Percentiles rank a stretch among this genome's conserved stretches.
phyloP scores from a whole-genome alignment of 2,329 filamentous ascomycete genomes.

The Coniochaeta sp. region DNA sequence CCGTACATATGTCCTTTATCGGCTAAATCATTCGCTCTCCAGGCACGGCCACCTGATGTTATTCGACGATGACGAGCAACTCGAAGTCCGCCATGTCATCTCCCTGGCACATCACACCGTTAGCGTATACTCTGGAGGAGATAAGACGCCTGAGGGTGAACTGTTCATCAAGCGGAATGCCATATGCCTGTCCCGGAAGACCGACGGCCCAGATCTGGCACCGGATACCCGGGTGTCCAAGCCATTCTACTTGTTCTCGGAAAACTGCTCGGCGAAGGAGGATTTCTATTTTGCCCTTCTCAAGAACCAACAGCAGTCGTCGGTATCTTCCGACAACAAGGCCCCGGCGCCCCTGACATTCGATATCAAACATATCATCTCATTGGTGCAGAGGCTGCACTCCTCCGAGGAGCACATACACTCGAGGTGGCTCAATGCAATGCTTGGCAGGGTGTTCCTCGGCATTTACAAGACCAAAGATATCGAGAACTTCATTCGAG shows the following conservation, averaged over 20 bases:
- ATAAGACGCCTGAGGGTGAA: constrained; percentile 78
- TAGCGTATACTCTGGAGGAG: constrained; percentile 75
- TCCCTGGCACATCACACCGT: constrained; percentile 84
- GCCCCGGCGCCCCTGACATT: constrained; percentile 69
- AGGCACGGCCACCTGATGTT: constrained; percentile 95
- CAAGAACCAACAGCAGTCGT: constrained; percentile 66
- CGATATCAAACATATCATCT: constrained; percentile 79
- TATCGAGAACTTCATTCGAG: constrained; percentile 69
- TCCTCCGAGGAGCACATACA: constrained; percentile 87
- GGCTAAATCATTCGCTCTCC: constrained; percentile 12
- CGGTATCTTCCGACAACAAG: constrained; percentile 44
- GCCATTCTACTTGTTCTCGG: constrained; percentile 90
- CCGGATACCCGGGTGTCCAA: constrained; percentile 57
- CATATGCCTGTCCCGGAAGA: constrained; percentile 67
- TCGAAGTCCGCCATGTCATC: constrained; percentile 94
- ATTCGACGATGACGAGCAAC: constrained; percentile 90
- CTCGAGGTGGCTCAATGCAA: constrained; percentile 87
- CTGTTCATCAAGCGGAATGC: constrained; percentile 94
- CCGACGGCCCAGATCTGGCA: constrained; percentile 43
- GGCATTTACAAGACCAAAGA: constrained; percentile 80
- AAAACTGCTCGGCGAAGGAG: constrained; percentile 94
- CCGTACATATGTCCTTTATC: too few species aligned
- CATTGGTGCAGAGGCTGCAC: constrained; percentile 82
- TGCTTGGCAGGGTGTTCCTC: constrained; percentile 83
- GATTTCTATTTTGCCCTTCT: constrained; percentile 96